Conservation (phyloP, 345 rosid species). For the Gossypium stocksii region DNA sequence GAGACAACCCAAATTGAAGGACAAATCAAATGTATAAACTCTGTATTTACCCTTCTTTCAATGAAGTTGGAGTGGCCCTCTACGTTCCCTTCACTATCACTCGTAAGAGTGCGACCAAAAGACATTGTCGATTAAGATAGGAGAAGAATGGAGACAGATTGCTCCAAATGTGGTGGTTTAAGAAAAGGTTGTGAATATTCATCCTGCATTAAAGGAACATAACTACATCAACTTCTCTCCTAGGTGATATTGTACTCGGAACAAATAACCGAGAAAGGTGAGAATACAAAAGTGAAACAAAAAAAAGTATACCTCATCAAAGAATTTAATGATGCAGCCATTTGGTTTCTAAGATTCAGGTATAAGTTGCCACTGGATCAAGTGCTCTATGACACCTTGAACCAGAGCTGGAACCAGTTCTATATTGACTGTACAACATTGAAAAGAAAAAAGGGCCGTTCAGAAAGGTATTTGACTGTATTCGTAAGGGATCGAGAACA, state of each 20-base stretch:
- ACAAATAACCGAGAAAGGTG: background rate
- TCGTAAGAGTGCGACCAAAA: slow-evolving; percentile 68
- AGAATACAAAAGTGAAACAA: too few species aligned
- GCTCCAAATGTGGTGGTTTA: slow-evolving; percentile 97
- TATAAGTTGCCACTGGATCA: slow-evolving; percentile 74
- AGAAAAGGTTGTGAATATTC: slow-evolving; percentile 90
- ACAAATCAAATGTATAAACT: too few species aligned
- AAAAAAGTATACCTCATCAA: slow-evolving; percentile 67
- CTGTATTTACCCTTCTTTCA: too few species aligned
- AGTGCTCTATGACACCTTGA: slow-evolving; percentile 67
- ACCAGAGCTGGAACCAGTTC: slow-evolving; percentile 80
- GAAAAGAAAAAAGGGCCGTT: background rate
- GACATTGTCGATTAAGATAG: slow-evolving; percentile 87
- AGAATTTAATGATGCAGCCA: slow-evolving; percentile 90
- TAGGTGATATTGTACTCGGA: background rate
- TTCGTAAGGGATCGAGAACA: background rate
- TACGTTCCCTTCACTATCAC: slow-evolving; percentile 63
- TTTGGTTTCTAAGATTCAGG: slow-evolving; percentile 85
- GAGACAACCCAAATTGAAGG: too few species aligned
- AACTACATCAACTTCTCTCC: background rate
- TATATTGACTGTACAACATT: slow-evolving; percentile 44
- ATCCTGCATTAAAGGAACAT: slow-evolving; percentile 40
- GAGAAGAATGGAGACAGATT: slow-evolving; percentile 78
- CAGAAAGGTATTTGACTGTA: background rate
- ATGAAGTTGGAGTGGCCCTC: too few species aligned